Evolutionary conservation across 768 basidiomycete genomes (phyloP), one percentile per base, ranked within the genome.

Genomic region (Grammothele lineata): DNA sequence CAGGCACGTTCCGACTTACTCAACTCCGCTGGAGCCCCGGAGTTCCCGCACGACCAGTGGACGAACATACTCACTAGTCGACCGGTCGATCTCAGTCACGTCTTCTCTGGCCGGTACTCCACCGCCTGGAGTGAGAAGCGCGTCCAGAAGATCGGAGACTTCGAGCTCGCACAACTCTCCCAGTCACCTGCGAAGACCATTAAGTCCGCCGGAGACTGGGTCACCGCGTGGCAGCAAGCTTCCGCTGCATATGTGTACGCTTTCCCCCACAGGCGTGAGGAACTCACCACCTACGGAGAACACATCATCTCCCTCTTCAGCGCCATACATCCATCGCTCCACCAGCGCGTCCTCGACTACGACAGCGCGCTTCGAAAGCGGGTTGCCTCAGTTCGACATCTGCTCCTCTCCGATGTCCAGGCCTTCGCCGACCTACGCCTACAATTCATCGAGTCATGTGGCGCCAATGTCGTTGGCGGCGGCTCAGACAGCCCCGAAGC

Each of bases 121-220:
- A 23, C 40, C 23, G 4, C 27, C 15, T 15, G 17, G 22, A 10
- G 22, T 17, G 45, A 24, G 26, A 19, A 19, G 18, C 21, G 12
- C 12, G 15, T 11, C 21, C 27, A 30, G 8, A 30, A 14, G 27
- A n/a, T 25, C 33, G 34, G 49, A 75, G 66, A 68, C 62, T 30
- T 92, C 90, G 27, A 30, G 14, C 27, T 30, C 27, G 27, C 27
- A 30, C 27, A 14, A 30, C 27, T 30, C 27, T 7, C 27, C 27
- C 27, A n/a, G n/a, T n/a, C n/a, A 35, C 44, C 56, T 3, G 42
- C 51, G n/a, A 37, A 45, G 26, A 48, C 14, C 10, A 51, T 67
- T 43, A 21, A 22, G 17, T 53, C 54, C 19, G 21, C 24, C 3
- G 43, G 48, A 2, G 56, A 68, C 4, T 69, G 64, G 64, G 25